Evolutionary conservation across 768 basidiomycete genomes (phyloP).

Genomic region (Trichaptum fuscoviolaceum): DNA sequence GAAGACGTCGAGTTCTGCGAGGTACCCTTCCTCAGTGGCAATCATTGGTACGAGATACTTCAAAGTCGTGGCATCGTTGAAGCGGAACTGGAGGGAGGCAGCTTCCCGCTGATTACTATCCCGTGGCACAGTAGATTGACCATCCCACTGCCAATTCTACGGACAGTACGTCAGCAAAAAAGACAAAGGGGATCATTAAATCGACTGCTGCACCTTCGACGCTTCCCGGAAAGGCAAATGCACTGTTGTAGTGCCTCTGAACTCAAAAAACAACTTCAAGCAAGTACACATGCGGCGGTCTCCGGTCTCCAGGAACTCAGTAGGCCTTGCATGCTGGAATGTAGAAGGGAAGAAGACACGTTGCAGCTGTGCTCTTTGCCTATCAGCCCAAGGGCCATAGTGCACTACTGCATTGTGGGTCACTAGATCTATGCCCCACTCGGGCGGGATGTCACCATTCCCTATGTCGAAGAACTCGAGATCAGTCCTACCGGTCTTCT

Average conservation of each 20-base stretch:
- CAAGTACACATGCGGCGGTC: slow-evolving; percentile 81
- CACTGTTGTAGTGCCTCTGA: slow-evolving; percentile 70
- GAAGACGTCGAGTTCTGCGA: slow-evolving; percentile 74
- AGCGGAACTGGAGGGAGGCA: slow-evolving; percentile 65
- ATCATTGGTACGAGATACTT: slow-evolving; percentile 83
- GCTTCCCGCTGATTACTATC: slow-evolving; percentile 52
- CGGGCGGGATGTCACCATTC: slow-evolving; percentile 82
- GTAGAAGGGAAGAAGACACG: slow-evolving; percentile 77
- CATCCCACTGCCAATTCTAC: slow-evolving; percentile 94
- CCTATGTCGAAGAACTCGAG: slow-evolving; percentile 63
- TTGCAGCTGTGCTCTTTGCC: slow-evolving; percentile 80
- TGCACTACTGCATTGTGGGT: slow-evolving; percentile 69
- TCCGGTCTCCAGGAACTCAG: slow-evolving; percentile 59
- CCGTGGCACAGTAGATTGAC: slow-evolving; percentile 38
- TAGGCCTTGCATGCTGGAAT: slow-evolving; percentile 58
- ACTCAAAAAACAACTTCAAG: slow-evolving; percentile 74
- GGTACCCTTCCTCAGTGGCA: slow-evolving; percentile 67
- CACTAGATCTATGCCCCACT: slow-evolving; percentile 89
- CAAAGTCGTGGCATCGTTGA: slow-evolving; percentile 80
- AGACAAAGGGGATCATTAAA: not conserved
- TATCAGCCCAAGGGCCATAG: slow-evolving; percentile 97
- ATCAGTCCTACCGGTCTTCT: slow-evolving; percentile 25
- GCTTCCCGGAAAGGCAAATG: slow-evolving; percentile 88
- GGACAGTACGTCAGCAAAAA: not conserved
- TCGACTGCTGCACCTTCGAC: slow-evolving; percentile 59